Evolutionary conservation across 768 basidiomycete genomes (phyloP), one percentile per base, ranked within the genome.

Genomic region (Coprinopsis cinerea): DNA sequence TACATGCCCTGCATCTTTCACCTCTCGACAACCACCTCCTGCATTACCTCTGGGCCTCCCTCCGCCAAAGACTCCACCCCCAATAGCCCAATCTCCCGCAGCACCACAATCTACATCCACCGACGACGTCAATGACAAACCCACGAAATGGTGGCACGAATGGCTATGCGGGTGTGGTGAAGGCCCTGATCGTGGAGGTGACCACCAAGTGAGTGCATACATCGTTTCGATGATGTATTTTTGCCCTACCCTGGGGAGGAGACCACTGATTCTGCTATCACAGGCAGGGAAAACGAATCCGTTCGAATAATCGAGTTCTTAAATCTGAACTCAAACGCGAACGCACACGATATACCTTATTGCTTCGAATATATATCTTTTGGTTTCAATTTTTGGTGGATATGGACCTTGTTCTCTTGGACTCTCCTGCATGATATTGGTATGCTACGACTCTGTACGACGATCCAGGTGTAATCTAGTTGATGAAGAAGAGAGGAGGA

Each of bases 101-200:
- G 67, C 70, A 3, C 73, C 72, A 48, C 11, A 22, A 59, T 14
- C 52, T 60, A 2, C 55, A 51, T 9, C 47, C 56, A 28, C 51
- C 62, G 17, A 51, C 54, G 3, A 56, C 44, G 27, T 30, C 22
- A 15, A n/a, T 27, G 43, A 28, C n/a, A 67, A 65, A 36, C 67
- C 72, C 44, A 70, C 73, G 3, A 67, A 77, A 53, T 90, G 88
- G 88, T 90, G 88, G 88, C 87, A 88, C 60, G 88, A 90, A 26
- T 88, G 87, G 86, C 62, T 90, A 53, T 90, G 88, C 62, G 88
- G 88, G 11, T 88, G 86, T 55, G 71, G 80, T 15, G 87, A 88
- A 60, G 82, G 83, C n/a, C 68, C 78, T 2, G 82, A 86, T 63
- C 73, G 85, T 14, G 84, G 81, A 37, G 85, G 84, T 4, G 82